Conservation (phyloP, 2,329 filamentous ascomycete genomes). For the Acrodontium crateriforme region DNA sequence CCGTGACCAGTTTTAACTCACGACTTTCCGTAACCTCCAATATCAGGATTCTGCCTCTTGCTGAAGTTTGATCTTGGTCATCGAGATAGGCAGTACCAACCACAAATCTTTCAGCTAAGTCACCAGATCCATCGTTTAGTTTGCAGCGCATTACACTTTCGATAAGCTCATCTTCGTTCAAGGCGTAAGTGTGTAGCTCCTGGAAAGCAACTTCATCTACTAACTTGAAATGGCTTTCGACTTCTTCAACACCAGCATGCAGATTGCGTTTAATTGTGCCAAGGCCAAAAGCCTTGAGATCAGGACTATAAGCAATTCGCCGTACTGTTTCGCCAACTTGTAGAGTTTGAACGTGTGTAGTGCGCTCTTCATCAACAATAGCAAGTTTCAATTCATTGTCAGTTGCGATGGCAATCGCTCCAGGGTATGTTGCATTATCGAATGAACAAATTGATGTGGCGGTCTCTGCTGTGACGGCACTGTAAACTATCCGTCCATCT, state of each 20-base stretch:
- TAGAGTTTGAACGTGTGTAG: constrained; percentile 75
- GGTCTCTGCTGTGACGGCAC: constrained; percentile 80
- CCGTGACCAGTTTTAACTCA: constrained; percentile 56
- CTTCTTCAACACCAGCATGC: constrained; percentile 54
- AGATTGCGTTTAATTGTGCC: constrained; percentile 71
- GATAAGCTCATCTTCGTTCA: constrained; percentile 60
- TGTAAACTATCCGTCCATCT: constrained; percentile 80
- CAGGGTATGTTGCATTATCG: constrained; percentile 62
- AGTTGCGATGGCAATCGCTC: constrained; percentile 69
- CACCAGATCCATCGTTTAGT: constrained; percentile 44
- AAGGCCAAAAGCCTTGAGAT: constrained; percentile 68
- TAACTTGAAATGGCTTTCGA: constrained; percentile 70
- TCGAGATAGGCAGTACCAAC: constrained; percentile 76
- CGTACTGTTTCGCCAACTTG: constrained; percentile 71
- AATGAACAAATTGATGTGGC: constrained; percentile 73
- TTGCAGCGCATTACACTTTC: constrained; percentile 72
- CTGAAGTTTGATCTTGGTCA: constrained; percentile 38
- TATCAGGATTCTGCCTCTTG: constrained; percentile 68
- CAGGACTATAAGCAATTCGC: constrained; percentile 70
- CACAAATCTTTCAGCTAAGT: constrained; percentile 65
- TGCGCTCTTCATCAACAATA: constrained; percentile 66
- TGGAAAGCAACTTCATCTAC: constrained; percentile 85
- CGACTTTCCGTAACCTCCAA: constrained; percentile 68
- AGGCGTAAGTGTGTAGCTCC: constrained; percentile 54
- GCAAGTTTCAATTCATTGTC: constrained; percentile 58